A percentile compares a stretch with the other conserved stretches of the same genome.
Conservation (phyloP, 1,284 basidiomycete species). For the Xanthoconium separans region DNA sequence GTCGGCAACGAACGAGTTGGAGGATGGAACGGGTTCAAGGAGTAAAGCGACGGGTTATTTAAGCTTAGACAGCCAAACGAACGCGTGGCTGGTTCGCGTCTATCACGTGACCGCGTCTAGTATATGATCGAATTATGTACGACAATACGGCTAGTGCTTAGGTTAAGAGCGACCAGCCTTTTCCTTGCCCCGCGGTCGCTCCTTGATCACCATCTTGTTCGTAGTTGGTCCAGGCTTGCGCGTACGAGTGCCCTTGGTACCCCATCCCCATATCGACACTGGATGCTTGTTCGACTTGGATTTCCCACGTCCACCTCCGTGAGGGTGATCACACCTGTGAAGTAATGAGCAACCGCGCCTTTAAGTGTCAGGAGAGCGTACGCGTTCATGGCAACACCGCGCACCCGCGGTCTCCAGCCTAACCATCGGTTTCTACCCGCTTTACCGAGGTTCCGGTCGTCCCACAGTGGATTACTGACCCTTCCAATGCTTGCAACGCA, state of each 20-base stretch:
- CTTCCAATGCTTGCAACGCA: constrained; percentile 90
- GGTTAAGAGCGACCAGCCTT: constrained; percentile 37
- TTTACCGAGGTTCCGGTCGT: constrained; percentile 84
- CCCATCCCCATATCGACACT: constrained; percentile 88
- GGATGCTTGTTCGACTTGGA: constrained; percentile 95
- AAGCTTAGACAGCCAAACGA: constrained; percentile 26
- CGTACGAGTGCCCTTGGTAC: constrained; percentile 90
- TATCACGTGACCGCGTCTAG: constrained; percentile 30
- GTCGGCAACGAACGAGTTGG: constrained; percentile 5
- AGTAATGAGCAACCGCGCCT: constrained; percentile 4
- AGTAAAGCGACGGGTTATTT: constrained; percentile 20
- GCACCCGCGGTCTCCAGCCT: constrained; percentile 83
- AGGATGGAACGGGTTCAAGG: background rate
- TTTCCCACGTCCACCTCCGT: constrained; percentile 98
- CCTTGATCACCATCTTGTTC: constrained; percentile 93
- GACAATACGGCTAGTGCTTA: background rate
- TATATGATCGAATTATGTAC: constrained; percentile 8
- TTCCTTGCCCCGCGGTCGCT: constrained; percentile 84
- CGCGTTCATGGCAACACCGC: constrained; percentile 99
- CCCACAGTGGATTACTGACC: constrained; percentile 92
- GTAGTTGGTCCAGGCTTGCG: constrained; percentile 88
- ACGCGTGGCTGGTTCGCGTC: constrained; percentile 25
- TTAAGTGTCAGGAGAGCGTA: constrained; percentile 39
- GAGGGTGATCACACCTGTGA: constrained; percentile 85
- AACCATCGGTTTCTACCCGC: constrained; percentile 91